These are phyloP conservation scores for Ophiosphaerella herpotricha DNA, from an alignment of 2,329 filamentous ascomycete species.

Conservation along the genomic window DNA sequence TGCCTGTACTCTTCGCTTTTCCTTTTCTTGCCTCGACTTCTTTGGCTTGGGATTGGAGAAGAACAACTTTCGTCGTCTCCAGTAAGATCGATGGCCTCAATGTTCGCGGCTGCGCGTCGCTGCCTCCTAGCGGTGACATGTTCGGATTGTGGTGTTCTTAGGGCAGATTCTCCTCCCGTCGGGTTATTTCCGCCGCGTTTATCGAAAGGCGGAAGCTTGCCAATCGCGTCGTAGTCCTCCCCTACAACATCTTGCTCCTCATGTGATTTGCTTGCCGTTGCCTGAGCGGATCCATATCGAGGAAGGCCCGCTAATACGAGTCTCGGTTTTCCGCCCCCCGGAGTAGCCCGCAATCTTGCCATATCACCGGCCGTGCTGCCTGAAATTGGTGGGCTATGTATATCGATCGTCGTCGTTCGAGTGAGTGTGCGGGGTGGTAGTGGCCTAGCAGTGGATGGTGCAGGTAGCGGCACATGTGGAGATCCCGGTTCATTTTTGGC, in stretches of 20 bases:
- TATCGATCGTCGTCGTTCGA: constrained; percentile 28
- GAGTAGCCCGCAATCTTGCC: constrained; percentile 51
- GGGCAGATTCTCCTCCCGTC: constrained; percentile 2
- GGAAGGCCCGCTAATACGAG: constrained; percentile 36
- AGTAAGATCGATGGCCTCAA: constrained; percentile 47
- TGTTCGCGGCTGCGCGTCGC: constrained; percentile 17
- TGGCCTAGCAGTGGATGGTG: constrained; percentile 18
- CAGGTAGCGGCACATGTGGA: constrained; percentile 15
- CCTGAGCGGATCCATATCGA: constrained; percentile 12
- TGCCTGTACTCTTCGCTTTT: constrained; percentile 53
- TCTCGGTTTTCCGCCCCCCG: constrained; percentile 47
- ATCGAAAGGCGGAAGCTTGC: constrained; percentile 1
- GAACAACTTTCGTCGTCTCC: constrained; percentile 25
- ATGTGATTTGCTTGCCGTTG: constrained; percentile 5
- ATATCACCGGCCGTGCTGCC: constrained; percentile 37
- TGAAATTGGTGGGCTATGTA: constrained; percentile 24
- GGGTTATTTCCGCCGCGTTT: constrained; percentile 3
- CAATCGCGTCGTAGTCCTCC: background rate
- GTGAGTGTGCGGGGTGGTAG: constrained; percentile 22
- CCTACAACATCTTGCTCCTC: constrained; percentile 1
- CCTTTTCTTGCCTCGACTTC: constrained; percentile 46
- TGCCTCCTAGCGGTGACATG: constrained; percentile 7
- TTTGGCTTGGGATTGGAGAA: constrained; percentile 21
- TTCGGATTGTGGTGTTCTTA: constrained; percentile 5
- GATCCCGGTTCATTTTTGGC: constrained; percentile 26